These are phyloP conservation scores for Nicotiana tabacum DNA, from an alignment of 257 asterid species.

Conservation along the genomic window DNA sequence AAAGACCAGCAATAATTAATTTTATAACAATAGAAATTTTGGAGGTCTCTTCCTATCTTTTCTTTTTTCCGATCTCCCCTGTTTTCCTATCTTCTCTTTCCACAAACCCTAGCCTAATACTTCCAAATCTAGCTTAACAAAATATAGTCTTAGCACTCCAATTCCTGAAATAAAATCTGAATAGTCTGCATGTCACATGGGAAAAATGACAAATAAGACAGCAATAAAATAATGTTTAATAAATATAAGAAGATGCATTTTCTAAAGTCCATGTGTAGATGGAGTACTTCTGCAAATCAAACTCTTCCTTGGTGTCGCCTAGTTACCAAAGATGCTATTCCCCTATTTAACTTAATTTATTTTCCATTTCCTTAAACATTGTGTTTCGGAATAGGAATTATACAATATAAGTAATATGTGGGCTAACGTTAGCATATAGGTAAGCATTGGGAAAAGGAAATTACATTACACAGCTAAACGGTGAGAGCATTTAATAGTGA, in stretches of 20 bases:
- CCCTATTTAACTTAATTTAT: not conserved
- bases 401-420: not conserved
- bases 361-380: not conserved
- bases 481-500: conserved; percentile 4
- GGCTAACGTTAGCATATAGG: conserved; percentile 5
- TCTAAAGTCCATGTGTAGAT: conserved; percentile 36
- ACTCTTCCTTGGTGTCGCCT: conserved; percentile 58
- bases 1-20: too few species aligned
- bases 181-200: conserved; percentile 7
- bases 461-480: not conserved
- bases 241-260: conserved; percentile 2
- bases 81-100: too few species aligned
- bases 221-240: conserved; percentile 12
- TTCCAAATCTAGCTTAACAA: not conserved
- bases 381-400: not conserved
- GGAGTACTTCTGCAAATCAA: conserved; percentile 36
- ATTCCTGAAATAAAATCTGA: not conserved
- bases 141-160: not conserved
- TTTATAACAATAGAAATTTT: too few species aligned
- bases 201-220: conserved; percentile 32
- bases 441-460: not conserved
- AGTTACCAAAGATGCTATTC: conserved; percentile 76
- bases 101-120: too few species aligned
- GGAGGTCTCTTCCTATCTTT: too few species aligned
- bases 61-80: too few species aligned